These are phyloP conservation scores for Exophiala aquamarina DNA, from an alignment of 2,329 filamentous ascomycete genomes.

Conservation along the genomic window DNA sequence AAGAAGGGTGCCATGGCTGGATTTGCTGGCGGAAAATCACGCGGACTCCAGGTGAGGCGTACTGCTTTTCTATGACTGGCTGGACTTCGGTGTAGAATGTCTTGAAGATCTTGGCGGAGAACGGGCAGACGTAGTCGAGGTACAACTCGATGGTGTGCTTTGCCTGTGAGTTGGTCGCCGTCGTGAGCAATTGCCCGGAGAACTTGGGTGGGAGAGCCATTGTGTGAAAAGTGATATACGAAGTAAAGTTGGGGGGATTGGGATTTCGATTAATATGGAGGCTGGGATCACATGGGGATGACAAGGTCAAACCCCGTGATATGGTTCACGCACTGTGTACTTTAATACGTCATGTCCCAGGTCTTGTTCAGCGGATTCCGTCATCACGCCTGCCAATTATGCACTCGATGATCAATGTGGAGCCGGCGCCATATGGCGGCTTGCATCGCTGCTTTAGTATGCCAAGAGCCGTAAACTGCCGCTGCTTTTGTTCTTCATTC, in stretches of 20 bases:
- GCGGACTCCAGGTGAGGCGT: constrained; percentile 55
- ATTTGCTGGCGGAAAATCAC: constrained; percentile 89
- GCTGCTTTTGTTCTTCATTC: no score
- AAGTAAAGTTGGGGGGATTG: background rate
- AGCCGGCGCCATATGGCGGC: no score
- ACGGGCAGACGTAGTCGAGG: constrained; percentile 90
- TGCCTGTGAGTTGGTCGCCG: constrained; percentile 41
- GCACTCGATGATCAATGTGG: no score
- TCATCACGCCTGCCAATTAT: no score
- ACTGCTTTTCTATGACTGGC: constrained; percentile 63
- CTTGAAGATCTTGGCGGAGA: constrained; percentile 71
- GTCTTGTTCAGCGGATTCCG: no score
- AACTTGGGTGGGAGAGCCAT: constrained; percentile 64
- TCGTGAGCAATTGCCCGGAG: constrained; percentile 50
- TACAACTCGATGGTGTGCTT: constrained; percentile 59
- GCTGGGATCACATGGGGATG: background rate
- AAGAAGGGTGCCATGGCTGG: constrained; percentile 92
- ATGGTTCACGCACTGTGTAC: no score
- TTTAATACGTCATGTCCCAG: no score
- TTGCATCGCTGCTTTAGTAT: no score
- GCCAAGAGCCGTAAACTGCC: no score
- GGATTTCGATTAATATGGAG: no score
- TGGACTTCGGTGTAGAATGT: constrained; percentile 68
- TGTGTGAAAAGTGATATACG: background rate
- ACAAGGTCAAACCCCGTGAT: background rate